A percentile compares a stretch with the other conserved stretches of the same genome.
phyloP scores from a whole-genome alignment of 78 protist species.

The Mantamonas sphyraenae region DNA sequence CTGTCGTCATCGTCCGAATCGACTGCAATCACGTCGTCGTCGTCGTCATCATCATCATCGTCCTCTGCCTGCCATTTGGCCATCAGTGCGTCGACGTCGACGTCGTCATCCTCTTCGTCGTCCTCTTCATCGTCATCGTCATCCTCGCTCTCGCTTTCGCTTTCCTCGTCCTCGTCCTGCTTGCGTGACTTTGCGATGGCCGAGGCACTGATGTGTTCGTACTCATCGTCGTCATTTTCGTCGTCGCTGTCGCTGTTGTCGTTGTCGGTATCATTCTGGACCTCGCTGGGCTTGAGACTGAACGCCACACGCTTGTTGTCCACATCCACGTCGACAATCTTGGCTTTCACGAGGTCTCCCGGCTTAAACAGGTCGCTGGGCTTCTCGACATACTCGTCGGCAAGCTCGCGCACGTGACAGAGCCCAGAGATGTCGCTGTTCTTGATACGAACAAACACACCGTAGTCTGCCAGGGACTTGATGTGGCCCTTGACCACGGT shows the following conservation, averaged over 20 bases:
- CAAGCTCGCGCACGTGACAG: neutral
- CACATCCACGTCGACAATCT: neutral
- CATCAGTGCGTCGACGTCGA: neutral
- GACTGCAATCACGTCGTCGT: neutral
- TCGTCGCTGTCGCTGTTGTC: no score
- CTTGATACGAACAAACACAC: no score
- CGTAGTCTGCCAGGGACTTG: no score
- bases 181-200: neutral
- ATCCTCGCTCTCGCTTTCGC: neutral
- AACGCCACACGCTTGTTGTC: neutral
- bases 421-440: no score
- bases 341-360: conserved; percentile 15
- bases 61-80: neutral
- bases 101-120: no score
- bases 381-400: neutral
- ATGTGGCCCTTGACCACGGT: no score
- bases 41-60: neutral
- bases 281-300: conserved; percentile 7
- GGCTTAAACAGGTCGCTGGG: neutral
- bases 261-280: neutral
- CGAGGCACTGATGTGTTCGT: neutral
- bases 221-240: neutral
- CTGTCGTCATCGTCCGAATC: neutral
- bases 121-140: neutral
- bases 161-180: neutral